Evolutionary conservation across 2,329 filamentous ascomycete genomes (phyloP), one percentile per base, ranked within the genome.

Genomic region (Myotisia sp.): DNA sequence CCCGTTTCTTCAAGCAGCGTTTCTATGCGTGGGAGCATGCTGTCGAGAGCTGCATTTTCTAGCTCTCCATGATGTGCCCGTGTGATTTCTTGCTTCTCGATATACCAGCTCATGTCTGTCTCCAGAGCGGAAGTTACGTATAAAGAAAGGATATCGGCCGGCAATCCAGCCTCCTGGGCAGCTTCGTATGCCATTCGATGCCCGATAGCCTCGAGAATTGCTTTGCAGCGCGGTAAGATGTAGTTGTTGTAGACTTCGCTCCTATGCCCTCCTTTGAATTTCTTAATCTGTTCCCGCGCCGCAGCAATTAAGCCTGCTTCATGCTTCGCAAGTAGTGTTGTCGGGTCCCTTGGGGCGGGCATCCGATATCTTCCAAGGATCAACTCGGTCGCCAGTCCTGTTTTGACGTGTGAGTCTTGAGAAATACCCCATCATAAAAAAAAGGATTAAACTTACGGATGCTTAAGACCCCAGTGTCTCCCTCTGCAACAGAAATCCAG

Each of bases 161-260:
- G 22, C 13, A 35, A 10, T 13, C 24, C 24, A 3, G 23, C 33
- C 18, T 35, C 14, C 7, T 6, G 23, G 18, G 33, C 33, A 4
- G 33, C 33, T 29, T 35, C 33, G 17, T 26, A 28, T 19, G 16
- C 14, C 17, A 35, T 35, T 27, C 33, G 22, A 29, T 35, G 33
- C 14, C 23, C 33, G 12, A 35, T 35, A n/a, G 33, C 33, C 23
- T 35, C 20, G 8, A 35, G 13, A 16, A 35, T 23, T 6, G 33
- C 13, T 12, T 13, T 14, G n/a, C 20, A 23, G 12, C 12, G 33
- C 5, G 33, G 33, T 10, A 35, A 26, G 9, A 35, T 6, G 14
- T 28, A 26, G 14, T 26, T 23, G 23, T 35, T 35, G 33, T 16
- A 35, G n/a, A 28, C 33, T 29, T 13, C 23, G 16, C 23, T 35